Evolutionary conservation across 352 stramenopile species (phyloP).

Genomic region (Achlya hypogyna): DNA sequence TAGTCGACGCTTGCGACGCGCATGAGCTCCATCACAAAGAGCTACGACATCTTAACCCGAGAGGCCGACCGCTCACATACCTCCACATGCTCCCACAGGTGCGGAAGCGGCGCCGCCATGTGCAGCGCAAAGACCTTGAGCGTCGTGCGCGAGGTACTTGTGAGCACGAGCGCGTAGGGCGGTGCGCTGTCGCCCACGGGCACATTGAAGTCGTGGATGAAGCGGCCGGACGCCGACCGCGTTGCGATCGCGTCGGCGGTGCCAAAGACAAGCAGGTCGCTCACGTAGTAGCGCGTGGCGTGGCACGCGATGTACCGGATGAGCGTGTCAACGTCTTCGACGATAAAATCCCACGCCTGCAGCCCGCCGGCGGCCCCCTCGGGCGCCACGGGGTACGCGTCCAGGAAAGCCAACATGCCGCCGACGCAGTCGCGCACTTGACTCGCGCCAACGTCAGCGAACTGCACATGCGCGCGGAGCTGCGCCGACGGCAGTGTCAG

Average conservation of each 20-base stretch:
- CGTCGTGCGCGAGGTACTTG: background rate
- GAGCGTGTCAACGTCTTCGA: conserved; percentile 65
- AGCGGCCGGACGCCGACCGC: conserved; percentile 62
- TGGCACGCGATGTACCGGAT: conserved; percentile 82
- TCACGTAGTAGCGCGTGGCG: conserved; percentile 64
- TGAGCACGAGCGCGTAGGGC: conserved; percentile 14
- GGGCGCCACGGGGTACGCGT: background rate
- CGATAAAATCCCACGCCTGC: conserved; percentile 49
- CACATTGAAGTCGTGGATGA: conserved; percentile 41
- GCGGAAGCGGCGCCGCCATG: background rate
- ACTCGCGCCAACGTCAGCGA: background rate
- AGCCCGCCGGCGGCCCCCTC: conserved; percentile 38
- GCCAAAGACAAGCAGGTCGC: conserved; percentile 76
- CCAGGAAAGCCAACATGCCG: background rate
- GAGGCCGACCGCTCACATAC: background rate
- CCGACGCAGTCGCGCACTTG: background rate
- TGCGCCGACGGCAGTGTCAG: background rate
- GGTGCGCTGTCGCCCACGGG: background rate
- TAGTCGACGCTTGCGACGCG: conserved; percentile 73
- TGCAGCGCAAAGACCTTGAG: conserved; percentile 14
- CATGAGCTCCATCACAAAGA: conserved; percentile 72
- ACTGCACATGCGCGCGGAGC: conserved; percentile 4
- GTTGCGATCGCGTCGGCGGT: conserved; percentile 75
- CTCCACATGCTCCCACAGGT: conserved; percentile 5
- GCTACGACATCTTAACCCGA: conserved; percentile 22